A percentile compares a stretch with the other conserved stretches of the same genome.
Evolutionary conservation across 73 alveolate genomes (phyloP).

Genomic region (Paraurostyla sp.): DNA sequence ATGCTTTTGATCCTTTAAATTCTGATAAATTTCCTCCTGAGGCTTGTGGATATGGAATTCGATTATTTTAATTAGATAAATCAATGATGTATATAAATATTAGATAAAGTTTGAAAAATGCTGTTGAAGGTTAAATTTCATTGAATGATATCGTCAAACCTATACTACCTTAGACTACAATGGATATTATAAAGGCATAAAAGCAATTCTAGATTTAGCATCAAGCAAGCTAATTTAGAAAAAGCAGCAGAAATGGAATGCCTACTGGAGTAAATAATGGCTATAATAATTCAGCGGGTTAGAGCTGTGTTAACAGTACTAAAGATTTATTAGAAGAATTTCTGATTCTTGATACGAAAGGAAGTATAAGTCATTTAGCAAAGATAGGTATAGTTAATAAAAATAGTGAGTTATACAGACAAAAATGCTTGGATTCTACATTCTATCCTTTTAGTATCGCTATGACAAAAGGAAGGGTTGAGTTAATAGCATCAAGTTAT

Average conservation of each 20-base stretch:
- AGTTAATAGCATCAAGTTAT: slow-evolving; percentile 72
- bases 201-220: slow-evolving; percentile 52
- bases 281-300: no score
- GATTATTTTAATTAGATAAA: slow-evolving; percentile 64
- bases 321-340: slow-evolving; percentile 69
- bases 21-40: slow-evolving; percentile 78
- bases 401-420: slow-evolving; percentile 71
- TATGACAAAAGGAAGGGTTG: slow-evolving; percentile 69
- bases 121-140: slow-evolving; percentile 66
- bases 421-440: slow-evolving; percentile 66
- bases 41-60: slow-evolving; percentile 80
- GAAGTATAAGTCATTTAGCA: slow-evolving; percentile 65
- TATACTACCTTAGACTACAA: slow-evolving; percentile 74
- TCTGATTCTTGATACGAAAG: slow-evolving; percentile 64
- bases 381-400: slow-evolving; percentile 74
- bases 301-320: not conserved
- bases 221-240: not conserved
- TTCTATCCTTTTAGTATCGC: slow-evolving; percentile 81
- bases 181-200: slow-evolving; percentile 75
- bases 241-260: slow-evolving; percentile 32
- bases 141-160: slow-evolving; percentile 70
- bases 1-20: slow-evolving; percentile 79
- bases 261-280: not conserved
- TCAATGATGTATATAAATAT: slow-evolving; percentile 62
- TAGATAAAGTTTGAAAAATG: slow-evolving; percentile 46